Evolutionary conservation across 176 grass and related monocot species (phyloP).

Genomic region (Lolium rigidum): DNA sequence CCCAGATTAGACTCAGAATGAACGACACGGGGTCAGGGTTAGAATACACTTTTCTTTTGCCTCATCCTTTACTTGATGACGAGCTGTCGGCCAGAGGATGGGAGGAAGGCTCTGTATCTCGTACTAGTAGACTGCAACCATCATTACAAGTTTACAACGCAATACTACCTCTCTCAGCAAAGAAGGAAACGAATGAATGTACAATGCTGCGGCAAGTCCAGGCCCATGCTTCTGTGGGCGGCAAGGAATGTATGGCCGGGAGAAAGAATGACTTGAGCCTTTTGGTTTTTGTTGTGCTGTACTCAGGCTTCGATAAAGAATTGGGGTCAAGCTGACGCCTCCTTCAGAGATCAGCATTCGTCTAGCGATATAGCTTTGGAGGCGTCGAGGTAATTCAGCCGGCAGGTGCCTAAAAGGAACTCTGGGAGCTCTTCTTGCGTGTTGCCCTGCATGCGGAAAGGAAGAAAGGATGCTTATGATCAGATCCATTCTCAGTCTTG

Average conservation of each 20-base stretch:
- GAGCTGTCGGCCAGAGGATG: slow-evolving; percentile 39
- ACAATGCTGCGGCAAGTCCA: slow-evolving; percentile 35
- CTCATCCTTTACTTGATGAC: slow-evolving; percentile 1
- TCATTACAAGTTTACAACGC: slow-evolving; percentile 44
- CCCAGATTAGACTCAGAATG: slow-evolving; percentile 21
- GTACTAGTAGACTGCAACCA: slow-evolving; percentile 40
- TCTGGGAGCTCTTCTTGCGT: slow-evolving; percentile 94
- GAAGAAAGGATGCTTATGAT: background rate
- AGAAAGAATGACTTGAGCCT: slow-evolving; percentile 43
- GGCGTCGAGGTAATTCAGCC: slow-evolving; percentile 85
- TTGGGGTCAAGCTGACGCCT: slow-evolving; percentile 9
- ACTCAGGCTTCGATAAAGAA: slow-evolving; percentile 38
- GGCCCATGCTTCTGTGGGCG: slow-evolving; percentile 3
- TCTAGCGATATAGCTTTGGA: slow-evolving; percentile 80
- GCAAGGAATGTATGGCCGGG: slow-evolving; percentile 31
- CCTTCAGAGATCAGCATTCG: slow-evolving; percentile 54
- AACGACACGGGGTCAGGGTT: slow-evolving; percentile 23
- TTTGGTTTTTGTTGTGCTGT: slow-evolving; percentile 40
- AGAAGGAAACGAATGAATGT: slow-evolving; percentile 46
- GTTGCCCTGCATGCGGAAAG: slow-evolving; percentile 69
- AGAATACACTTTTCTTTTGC: slow-evolving; percentile 3
- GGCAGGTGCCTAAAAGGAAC: slow-evolving; percentile 82
- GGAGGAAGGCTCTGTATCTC: background rate
- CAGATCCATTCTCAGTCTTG: background rate
- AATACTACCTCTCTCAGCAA: slow-evolving; percentile 33